Evolutionary conservation across 352 stramenopile genomes (phyloP), one percentile per base, ranked within the genome.

Genomic region (Globisporangium nagaii): DNA sequence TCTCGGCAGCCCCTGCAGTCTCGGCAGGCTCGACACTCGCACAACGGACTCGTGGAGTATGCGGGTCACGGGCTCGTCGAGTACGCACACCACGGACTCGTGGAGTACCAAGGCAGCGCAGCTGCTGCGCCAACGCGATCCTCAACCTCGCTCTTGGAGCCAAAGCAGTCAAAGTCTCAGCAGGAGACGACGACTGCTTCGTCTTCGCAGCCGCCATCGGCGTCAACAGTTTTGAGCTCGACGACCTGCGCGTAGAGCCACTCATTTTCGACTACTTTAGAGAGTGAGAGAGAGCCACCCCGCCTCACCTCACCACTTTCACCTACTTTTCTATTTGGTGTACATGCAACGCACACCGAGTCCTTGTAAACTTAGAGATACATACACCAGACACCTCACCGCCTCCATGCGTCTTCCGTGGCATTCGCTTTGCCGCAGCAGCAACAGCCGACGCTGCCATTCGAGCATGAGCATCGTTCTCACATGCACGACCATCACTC

Each of bases 1-100:
- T 27, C 44, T 20, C 54, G 54, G 2, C 54, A 61, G 22, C 13
- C 36, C 25, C 54, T 44, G 8, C 54, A 61, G 30, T 61, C 54
- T 20, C 54, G 54, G 2, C 54, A 61, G 22, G 20, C 36, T 34
- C 54, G 54, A 9, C 54, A 61, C 37, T 61, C 54, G 32, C 53
- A 59, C 20, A 28, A 59, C 34, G 52, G 53, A 6, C 45, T 28
- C 44, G 32, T 49, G 19, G 50, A 56, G 37, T 10, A 30, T 4
- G 13, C 20, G 12, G n/a, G 27, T 3, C 44, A 53, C 36, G 17
- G 24, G 8, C n/a, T 25, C 10, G 28, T 5, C 6, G 13, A 20
- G 24, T 11, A 17, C 3, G 6, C 20, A 3, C 42, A 49, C 24
- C 31, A 15, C 15, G 48, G 51, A 28, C 32, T 35, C 15, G 36